Percentiles rank a stretch among this genome's conserved stretches.
Evolutionary conservation across 805 yeast species (phyloP).

Genomic region (Schwanniomyces pseudopolymorphus): DNA sequence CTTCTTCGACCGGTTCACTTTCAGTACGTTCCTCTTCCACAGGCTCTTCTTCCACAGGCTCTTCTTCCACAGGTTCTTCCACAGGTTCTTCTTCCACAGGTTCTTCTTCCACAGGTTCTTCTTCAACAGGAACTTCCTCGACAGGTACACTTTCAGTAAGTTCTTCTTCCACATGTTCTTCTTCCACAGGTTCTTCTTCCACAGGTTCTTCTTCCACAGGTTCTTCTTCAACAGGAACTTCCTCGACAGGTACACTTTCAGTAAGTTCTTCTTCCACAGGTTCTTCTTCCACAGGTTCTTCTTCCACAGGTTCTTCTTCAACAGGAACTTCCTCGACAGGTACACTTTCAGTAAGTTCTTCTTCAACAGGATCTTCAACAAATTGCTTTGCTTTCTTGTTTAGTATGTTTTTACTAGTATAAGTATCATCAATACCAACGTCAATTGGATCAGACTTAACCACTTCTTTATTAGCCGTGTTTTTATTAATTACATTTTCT

Average conservation of each 20-base stretch:
- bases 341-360: background rate
- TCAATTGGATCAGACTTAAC: too few species aligned
- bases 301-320: background rate
- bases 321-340: background rate
- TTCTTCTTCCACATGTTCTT: too few species aligned
- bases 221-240: background rate
- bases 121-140: too few species aligned
- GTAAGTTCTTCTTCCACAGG: background rate
- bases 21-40: background rate
- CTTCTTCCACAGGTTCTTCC: background rate
- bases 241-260: slow-evolving; percentile 3
- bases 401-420: too few species aligned
- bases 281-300: slow-evolving; percentile 4
- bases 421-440: too few species aligned
- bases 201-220: too few species aligned
- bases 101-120: background rate
- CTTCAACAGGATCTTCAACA: too few species aligned
- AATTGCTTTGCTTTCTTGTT: too few species aligned
- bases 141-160: too few species aligned
- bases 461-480: too few species aligned
- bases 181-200: too few species aligned
- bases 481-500: too few species aligned
- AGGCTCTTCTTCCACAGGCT: slow-evolving; percentile 4
- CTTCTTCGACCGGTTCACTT: slow-evolving; percentile 3
- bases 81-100: background rate